Conservation (phyloP, 768 basidiomycete species). For the Rhodotorula babjevae region DNA sequence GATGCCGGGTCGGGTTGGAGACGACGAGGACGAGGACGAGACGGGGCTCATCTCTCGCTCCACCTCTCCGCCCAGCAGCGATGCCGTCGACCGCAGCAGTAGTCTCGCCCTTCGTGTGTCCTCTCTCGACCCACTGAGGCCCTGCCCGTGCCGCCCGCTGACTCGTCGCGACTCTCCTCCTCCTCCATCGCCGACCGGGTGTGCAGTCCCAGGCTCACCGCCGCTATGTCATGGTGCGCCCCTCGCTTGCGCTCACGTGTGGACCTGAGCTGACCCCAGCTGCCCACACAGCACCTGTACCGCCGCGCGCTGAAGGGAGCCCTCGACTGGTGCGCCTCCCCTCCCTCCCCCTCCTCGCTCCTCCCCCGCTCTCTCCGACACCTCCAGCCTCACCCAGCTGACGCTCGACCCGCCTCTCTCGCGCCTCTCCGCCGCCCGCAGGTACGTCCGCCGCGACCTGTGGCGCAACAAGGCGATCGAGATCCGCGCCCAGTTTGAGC, state of each 20-base stretch:
- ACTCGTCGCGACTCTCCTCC: neutral
- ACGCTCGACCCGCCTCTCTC: neutral
- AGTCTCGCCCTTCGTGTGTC: slow-evolving; percentile 30
- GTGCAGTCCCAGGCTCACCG: slow-evolving; percentile 39
- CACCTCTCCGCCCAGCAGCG: too few relatives aligned
- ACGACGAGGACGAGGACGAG: neutral
- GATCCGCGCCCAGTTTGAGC: slow-evolving; percentile 88
- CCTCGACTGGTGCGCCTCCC: slow-evolving; percentile 65
- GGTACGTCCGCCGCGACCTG: slow-evolving; percentile 63
- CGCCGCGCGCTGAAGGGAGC: slow-evolving; percentile 77
- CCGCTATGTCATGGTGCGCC: slow-evolving; percentile 38
- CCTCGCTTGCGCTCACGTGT: neutral
- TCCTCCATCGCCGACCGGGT: neutral
- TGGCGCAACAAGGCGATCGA: slow-evolving; percentile 80
- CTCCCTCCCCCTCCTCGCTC: neutral
- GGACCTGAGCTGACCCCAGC: neutral
- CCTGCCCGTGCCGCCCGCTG: neutral
- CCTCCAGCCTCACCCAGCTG: neutral
- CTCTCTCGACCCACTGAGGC: too few relatives aligned
- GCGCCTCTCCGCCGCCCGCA: slow-evolving; percentile 56
- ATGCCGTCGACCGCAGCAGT: slow-evolving; percentile 20
- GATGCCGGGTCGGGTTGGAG: too few relatives aligned
- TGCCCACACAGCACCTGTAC: slow-evolving; percentile 73
- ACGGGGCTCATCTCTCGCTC: neutral
- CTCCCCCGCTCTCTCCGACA: neutral